These are phyloP conservation scores for Coniochaeta sp. DNA, from an alignment of 2,329 filamentous ascomycete species.

Conservation along the genomic window DNA sequence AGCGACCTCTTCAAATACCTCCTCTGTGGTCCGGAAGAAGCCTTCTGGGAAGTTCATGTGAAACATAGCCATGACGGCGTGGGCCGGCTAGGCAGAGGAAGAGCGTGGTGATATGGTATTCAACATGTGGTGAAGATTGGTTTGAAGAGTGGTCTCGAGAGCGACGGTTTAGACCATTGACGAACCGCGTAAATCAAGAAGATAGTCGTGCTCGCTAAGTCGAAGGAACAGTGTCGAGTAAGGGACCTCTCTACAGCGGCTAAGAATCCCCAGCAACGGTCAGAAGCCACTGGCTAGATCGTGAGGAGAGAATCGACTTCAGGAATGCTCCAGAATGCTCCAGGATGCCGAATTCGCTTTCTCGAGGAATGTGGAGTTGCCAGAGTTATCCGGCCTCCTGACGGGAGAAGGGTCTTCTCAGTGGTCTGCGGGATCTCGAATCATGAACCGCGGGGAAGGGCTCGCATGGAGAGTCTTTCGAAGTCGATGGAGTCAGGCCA, in stretches of 20 bases:
- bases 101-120: neutral
- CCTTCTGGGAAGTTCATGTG: constrained; percentile 48
- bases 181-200: neutral
- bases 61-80: constrained; percentile 6
- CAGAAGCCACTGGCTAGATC: neutral
- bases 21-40: constrained; percentile 45
- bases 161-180: neutral
- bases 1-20: constrained; percentile 48
- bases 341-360: neutral
- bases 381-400: neutral
- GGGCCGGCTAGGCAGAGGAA: neutral
- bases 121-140: neutral
- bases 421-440: neutral
- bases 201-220: neutral
- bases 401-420: neutral
- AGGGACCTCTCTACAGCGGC: neutral
- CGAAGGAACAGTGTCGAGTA: neutral
- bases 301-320: neutral
- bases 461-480: neutral
- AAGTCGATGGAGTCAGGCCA: neutral
- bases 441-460: neutral
- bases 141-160: neutral
- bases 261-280: neutral
- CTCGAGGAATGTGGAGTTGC: neutral
- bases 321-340: neutral